Conservation (phyloP, 2,329 filamentous ascomycete genomes). For the Aspergillus caelatus region DNA sequence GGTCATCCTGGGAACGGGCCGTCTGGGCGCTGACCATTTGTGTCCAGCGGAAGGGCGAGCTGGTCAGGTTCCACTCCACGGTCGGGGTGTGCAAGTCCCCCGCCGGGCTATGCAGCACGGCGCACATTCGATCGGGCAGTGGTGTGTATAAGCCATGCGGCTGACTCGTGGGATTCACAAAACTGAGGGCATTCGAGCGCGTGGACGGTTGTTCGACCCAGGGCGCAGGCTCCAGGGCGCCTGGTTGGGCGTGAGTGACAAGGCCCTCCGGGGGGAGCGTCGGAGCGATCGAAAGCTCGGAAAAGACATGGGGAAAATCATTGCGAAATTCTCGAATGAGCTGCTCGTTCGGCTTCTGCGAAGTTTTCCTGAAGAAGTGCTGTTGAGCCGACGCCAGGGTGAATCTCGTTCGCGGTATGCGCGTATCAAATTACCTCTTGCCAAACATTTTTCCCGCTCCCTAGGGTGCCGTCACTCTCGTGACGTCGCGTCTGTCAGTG, state of each 20-base stretch:
- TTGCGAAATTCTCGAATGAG: neutral
- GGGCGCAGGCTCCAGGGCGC: too few relatives aligned
- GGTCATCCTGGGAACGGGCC: slow-evolving; percentile 34
- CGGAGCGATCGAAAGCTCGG: neutral
- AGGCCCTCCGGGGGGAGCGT: neutral
- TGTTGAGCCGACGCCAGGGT: too few relatives aligned
- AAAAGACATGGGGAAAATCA: neutral
- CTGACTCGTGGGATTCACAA: neutral
- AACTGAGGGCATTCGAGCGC: neutral
- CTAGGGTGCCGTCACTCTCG: neutral
- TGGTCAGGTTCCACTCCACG: neutral
- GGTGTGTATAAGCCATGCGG: neutral
- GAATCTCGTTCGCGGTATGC: neutral
- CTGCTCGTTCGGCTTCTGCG: neutral
- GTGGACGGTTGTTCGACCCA: neutral
- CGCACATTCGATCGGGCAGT: slow-evolving; percentile 7
- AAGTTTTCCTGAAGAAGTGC: neutral
- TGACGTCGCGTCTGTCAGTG: too few relatives aligned
- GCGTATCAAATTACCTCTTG: neutral
- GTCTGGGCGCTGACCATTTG: neutral
- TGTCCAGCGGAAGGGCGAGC: neutral
- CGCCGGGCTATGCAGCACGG: slow-evolving; percentile 9
- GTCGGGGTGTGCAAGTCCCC: slow-evolving; percentile 10
- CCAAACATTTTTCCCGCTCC: neutral
- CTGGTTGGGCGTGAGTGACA: too few relatives aligned